A percentile compares a stretch with the other conserved stretches of the same genome.
Evolutionary conservation across 331 rosid genomes (phyloP).

Genomic region (Malus hybrid): DNA sequence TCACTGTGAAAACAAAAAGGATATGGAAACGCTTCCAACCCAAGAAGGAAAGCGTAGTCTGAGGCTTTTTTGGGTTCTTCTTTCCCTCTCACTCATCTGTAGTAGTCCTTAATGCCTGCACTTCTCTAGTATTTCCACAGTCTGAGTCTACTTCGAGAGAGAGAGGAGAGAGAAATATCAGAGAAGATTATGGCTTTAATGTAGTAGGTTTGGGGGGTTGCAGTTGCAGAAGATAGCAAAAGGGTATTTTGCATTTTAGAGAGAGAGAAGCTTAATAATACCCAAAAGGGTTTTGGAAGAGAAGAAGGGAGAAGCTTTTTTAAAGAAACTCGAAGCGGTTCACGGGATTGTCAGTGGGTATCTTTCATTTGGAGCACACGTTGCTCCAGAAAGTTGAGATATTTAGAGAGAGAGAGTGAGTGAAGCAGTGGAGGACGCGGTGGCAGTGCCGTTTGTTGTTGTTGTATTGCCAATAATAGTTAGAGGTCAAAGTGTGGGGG

Average conservation of each 20-base stretch:
- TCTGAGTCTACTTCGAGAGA: background rate
- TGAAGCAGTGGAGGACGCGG: background rate
- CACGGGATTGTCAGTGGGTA: constrained; percentile 63
- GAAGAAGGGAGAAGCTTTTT: background rate
- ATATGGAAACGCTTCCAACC: constrained; percentile 36
- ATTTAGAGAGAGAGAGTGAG: constrained; percentile 10
- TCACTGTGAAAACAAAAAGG: constrained; percentile 6
- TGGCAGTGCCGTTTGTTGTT: constrained; percentile 12
- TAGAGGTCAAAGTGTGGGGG: constrained; percentile 12
- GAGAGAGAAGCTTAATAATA: background rate
- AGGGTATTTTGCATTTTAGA: background rate
- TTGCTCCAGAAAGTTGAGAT: constrained; percentile 48
- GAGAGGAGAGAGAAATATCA: constrained; percentile 14
- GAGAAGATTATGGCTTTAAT: constrained; percentile 33
- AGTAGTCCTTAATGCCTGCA: constrained; percentile 20
- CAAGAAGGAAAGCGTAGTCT: constrained; percentile 27
- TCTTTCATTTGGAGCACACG: constrained; percentile 44
- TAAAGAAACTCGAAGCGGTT: constrained; percentile 22
- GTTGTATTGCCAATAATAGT: constrained; percentile 10
- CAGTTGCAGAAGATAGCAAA: constrained; percentile 17
- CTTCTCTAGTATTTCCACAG: too few species aligned
- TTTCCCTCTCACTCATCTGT: background rate
- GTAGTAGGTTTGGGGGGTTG: background rate
- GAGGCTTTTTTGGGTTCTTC: constrained; percentile 21
- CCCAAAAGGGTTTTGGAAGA: constrained; percentile 19